A percentile compares a stretch with the other conserved stretches of the same genome.
Conservation (phyloP, 148 eudicot genomes). For the Vaccinium darrowii region DNA sequence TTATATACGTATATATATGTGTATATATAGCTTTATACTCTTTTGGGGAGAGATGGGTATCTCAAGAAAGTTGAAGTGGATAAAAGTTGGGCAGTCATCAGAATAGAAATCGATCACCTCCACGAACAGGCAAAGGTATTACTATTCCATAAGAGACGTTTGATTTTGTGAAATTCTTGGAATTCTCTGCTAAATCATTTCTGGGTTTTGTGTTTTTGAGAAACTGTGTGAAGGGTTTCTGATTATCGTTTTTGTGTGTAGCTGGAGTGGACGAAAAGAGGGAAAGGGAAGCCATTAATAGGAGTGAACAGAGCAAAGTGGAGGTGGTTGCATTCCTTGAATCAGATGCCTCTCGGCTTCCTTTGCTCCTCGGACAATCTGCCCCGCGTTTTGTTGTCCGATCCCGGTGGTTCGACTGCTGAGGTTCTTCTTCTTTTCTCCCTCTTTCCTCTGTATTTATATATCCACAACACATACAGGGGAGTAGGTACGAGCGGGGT, state of each 20-base stretch:
- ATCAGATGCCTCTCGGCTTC: slow-evolving; percentile 30
- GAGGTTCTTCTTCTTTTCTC: slow-evolving; percentile 20
- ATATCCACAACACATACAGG: too few relatives aligned
- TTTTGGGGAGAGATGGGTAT: slow-evolving; percentile 8
- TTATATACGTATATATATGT: background rate
- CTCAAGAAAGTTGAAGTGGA: background rate
- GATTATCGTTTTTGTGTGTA: slow-evolving; percentile 9
- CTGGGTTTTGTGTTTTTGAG: background rate
- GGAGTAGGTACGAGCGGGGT: too few relatives aligned
- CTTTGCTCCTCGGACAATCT: slow-evolving; percentile 12
- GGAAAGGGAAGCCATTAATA: slow-evolving; percentile 1
- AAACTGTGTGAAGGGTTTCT: background rate
- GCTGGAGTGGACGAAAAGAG: slow-evolving; percentile 30
- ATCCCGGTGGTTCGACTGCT: slow-evolving; percentile 38
- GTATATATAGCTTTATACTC: background rate
- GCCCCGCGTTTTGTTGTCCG: slow-evolving; percentile 29
- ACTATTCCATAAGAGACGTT: too few relatives aligned
- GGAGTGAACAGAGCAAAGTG: slow-evolving; percentile 32
- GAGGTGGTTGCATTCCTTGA: slow-evolving; percentile 25
- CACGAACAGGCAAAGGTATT: slow-evolving; percentile 1
- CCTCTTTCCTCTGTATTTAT: too few relatives aligned
- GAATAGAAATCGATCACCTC: slow-evolving; percentile 15
- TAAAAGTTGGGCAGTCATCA: background rate
- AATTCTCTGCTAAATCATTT: background rate
- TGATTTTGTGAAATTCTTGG: background rate